These are phyloP conservation scores for Nicotiana undulata DNA, from an alignment of 257 asterid species.

Conservation along the genomic window DNA sequence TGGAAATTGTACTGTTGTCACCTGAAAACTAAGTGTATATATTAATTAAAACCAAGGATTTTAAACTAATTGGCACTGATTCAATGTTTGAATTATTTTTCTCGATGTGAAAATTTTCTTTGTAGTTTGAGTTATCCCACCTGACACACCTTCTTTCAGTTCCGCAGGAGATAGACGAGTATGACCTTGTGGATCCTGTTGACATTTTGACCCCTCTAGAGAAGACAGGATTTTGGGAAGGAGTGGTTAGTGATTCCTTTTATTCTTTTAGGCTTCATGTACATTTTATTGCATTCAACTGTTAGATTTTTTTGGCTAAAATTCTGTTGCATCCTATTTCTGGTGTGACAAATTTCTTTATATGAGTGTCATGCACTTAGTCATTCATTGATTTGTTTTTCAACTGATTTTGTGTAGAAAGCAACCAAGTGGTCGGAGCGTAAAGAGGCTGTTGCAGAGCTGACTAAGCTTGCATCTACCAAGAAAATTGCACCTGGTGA, in stretches of 20 bases:
- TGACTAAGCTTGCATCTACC: conserved; percentile 95
- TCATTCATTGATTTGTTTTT: conserved; percentile 14
- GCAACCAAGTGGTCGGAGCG: conserved; percentile 99
- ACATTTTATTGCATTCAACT: background rate
- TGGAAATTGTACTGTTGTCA: background rate
- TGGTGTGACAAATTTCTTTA: background rate
- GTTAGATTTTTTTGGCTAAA: background rate
- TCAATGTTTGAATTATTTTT: background rate
- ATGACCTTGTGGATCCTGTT: conserved; percentile 97
- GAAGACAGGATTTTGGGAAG: conserved; percentile 99
- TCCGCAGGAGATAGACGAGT: conserved; percentile 95
- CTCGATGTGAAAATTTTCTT: background rate
- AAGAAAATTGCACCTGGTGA: conserved; percentile 97
- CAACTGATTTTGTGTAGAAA: conserved; percentile 46
- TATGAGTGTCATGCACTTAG: background rate
- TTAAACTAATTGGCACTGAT: background rate
- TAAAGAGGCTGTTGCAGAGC: conserved; percentile 92
- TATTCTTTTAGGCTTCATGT: conserved; percentile 1
- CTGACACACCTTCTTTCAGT: conserved; percentile 43
- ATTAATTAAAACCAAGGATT: background rate
- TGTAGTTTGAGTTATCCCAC: conserved; percentile 9
- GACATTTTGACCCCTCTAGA: conserved; percentile 91
- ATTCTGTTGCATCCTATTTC: background rate
- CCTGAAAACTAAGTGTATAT: background rate
- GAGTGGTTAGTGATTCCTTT: conserved; percentile 63